phyloP scores from a whole-genome alignment of 805 yeast genomes.

The Candida koratica region DNA sequence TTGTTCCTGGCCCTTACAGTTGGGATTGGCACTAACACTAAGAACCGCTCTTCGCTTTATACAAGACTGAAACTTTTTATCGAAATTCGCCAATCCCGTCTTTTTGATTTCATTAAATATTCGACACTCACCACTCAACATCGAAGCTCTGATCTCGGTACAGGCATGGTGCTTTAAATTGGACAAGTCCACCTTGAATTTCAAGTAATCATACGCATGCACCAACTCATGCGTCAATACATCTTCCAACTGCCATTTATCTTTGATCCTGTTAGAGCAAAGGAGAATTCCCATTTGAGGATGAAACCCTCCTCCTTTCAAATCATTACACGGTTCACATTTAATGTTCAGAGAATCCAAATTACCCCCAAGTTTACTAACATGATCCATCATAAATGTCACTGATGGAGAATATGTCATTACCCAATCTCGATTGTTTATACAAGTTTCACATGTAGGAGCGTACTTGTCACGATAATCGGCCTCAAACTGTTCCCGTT shows the following conservation, averaged over 20 bases:
- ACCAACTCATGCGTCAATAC: slow-evolving; percentile 88
- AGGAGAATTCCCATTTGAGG: slow-evolving; percentile 83
- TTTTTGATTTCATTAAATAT: slow-evolving; percentile 76
- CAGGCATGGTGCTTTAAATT: slow-evolving; percentile 93
- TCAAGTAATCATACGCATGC: slow-evolving; percentile 87
- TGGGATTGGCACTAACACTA: slow-evolving; percentile 83
- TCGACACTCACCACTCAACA: slow-evolving; percentile 92
- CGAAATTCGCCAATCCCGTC: slow-evolving; percentile 50
- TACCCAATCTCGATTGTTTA: slow-evolving; percentile 76
- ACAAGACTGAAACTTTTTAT: slow-evolving; percentile 86
- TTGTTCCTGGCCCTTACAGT: slow-evolving; percentile 64
- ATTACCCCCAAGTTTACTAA: slow-evolving; percentile 57
- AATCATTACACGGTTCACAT: slow-evolving; percentile 82
- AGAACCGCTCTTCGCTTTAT: slow-evolving; percentile 83
- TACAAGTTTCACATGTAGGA: slow-evolving; percentile 65
- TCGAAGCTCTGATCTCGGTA: slow-evolving; percentile 90
- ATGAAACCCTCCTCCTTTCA: slow-evolving; percentile 85
- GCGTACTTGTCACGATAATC: slow-evolving; percentile 46
- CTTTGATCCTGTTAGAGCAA: slow-evolving; percentile 76
- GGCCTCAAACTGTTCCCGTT: slow-evolving; percentile 51
- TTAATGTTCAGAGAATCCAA: slow-evolving; percentile 51
- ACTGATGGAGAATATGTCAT: slow-evolving; percentile 79
- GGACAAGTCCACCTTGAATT: slow-evolving; percentile 82
- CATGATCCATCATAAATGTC: slow-evolving; percentile 79
- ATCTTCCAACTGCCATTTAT: slow-evolving; percentile 82